A percentile compares a stretch with the other conserved stretches of the same genome.
These are phyloP conservation scores for Citrus maxima DNA, from an alignment of 345 rosid species.

Conservation along the genomic window DNA sequence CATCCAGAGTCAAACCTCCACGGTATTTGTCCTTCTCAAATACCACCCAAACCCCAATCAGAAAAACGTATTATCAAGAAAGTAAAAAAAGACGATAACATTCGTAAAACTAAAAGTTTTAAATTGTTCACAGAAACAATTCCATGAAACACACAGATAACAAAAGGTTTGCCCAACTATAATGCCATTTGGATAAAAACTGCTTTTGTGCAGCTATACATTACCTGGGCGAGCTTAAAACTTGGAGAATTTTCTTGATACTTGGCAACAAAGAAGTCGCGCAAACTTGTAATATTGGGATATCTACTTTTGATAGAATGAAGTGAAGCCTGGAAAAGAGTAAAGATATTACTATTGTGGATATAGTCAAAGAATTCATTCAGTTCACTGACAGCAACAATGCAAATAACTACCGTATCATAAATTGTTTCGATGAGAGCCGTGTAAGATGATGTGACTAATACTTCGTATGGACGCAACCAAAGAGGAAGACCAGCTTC, in stretches of 20 bases:
- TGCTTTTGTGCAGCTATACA: slow-evolving; percentile 2
- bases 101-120: neutral
- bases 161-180: neutral
- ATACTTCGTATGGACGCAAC: slow-evolving; percentile 95
- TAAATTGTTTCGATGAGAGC: slow-evolving; percentile 98
- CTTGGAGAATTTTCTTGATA: slow-evolving; percentile 78
- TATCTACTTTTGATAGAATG: slow-evolving; percentile 97
- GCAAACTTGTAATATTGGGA: slow-evolving; percentile 77
- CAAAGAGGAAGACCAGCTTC: slow-evolving; percentile 99
- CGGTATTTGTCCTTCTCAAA: neutral
- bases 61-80: neutral
- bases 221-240: slow-evolving; percentile 98
- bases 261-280: slow-evolving; percentile 89
- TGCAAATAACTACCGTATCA: slow-evolving; percentile 68
- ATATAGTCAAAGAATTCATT: slow-evolving; percentile 7
- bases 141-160: neutral
- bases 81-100: neutral
- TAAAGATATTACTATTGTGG: slow-evolving; percentile 9
- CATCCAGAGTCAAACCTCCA: neutral
- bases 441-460: slow-evolving; percentile 95
- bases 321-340: slow-evolving; percentile 77
- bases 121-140: neutral
- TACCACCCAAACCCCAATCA: neutral
- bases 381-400: slow-evolving; percentile 6
- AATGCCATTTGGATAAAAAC: neutral